Base-by-base conservation (phyloP, 208 protist genomes). In the Trypanosoma grayi region DNA sequence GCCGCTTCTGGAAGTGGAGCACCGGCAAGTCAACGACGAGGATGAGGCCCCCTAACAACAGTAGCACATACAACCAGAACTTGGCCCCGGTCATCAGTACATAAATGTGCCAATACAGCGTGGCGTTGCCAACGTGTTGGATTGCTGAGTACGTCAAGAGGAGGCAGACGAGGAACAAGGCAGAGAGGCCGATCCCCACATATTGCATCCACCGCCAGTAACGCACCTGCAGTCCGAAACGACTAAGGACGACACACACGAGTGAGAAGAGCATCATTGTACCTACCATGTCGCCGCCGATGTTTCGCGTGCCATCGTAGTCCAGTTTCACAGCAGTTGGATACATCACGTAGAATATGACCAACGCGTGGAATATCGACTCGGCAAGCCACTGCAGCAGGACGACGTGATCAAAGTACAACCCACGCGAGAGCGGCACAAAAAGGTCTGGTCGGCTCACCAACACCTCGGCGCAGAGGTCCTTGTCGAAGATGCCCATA, bases 401-500 rank as follows among this genome's bases (percentile, higher is more conserved):
- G 13, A 77, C 52, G 40, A 24, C 20, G 3, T 73, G 9, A 64
- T 90, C 87, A 58, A 94, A 93, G 71, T 94, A 97, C 60, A 84
- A 65, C 10, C 85, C 83, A 43, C 68, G 61, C 11, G 85, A 78
- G 18, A 92, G 68, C 9, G 67, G 72, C 2, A 80, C 66, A 75
- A 87, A 97, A 46, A 97, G 82, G 51, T 80, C 66, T 6, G 92
- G 89, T 6, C 79, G 70, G 28, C 59, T 37, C 60, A 86, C 30
- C 52, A 95, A 44, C 14, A 69, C 79, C 4, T 78, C 87, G 54
- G 92, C 85, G 5, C 76, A 64, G n/a, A 97, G 66, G 62, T 97
- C 93, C 81, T 93, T 92, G 16, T 97, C 93, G 65, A 95, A 95
- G 34, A 97, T 94, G 2, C 90, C 93, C 74, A 87, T 81, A 47